Conservation (phyloP, 2,329 filamentous ascomycete genomes). For the Pseudogymnoascus sp. region DNA sequence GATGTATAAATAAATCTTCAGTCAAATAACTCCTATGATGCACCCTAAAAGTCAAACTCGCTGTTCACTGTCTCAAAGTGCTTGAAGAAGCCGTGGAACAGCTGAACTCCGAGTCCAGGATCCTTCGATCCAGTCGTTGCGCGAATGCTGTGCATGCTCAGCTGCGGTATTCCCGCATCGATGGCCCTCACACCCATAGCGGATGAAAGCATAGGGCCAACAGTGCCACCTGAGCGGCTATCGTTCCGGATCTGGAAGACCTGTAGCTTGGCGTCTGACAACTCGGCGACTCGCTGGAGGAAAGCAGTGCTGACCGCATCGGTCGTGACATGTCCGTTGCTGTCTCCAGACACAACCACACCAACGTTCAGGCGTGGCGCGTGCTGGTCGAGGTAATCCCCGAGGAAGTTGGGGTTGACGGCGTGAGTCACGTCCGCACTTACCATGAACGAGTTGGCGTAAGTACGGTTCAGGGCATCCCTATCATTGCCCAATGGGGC, state of each 20-base stretch:
- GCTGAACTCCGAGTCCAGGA: conserved; percentile 78
- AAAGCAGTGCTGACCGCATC: conserved; percentile 80
- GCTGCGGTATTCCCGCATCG: conserved; percentile 82
- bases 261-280: conserved; percentile 66
- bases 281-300: conserved; percentile 70
- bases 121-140: conserved; percentile 82
- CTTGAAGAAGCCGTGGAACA: conserved; percentile 86
- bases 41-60: conserved; percentile 55
- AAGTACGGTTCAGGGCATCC: conserved; percentile 62
- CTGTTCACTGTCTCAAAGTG: conserved; percentile 76
- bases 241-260: conserved; percentile 95
- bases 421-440: conserved; percentile 92
- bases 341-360: conserved; percentile 70
- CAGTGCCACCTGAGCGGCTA: conserved; percentile 79
- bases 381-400: conserved; percentile 77
- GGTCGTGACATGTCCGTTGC: conserved; percentile 94
- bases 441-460: conserved; percentile 85
- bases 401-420: conserved; percentile 88
- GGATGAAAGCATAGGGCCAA: conserved; percentile 83
- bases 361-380: conserved; percentile 84
- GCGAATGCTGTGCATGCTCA: conserved; percentile 90
- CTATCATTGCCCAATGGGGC: conserved; percentile 31
- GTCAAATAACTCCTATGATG: not conserved
- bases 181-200: conserved; percentile 75
- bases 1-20: not conserved